Evolutionary conservation across 768 basidiomycete genomes (phyloP).

Genomic region (Lyophyllum shimeji): DNA sequence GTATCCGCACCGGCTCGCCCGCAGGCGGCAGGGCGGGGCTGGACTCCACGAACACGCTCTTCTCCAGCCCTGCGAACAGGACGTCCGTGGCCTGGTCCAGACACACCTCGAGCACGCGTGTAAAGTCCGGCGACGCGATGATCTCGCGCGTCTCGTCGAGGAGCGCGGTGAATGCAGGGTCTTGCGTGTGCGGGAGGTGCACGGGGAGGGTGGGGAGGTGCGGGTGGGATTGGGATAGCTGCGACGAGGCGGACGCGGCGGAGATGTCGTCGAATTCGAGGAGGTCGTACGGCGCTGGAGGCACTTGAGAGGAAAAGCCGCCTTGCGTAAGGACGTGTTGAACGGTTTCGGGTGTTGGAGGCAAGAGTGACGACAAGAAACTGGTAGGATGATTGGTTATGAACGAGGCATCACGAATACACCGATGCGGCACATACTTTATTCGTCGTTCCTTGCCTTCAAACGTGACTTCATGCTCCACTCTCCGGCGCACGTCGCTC

Average conservation of each 20-base stretch:
- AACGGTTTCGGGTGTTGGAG: conserved; percentile 69
- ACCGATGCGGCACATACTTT: conserved; percentile 36
- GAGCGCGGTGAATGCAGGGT: conserved; percentile 58
- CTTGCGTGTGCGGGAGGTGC: conserved; percentile 26
- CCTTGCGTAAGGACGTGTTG: conserved; percentile 70
- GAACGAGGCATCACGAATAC: background rate
- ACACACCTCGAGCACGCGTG: conserved; percentile 65
- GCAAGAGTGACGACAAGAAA: conserved; percentile 74
- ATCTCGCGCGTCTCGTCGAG: conserved; percentile 68
- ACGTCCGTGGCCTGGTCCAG: conserved; percentile 69
- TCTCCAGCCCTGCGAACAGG: conserved; percentile 62
- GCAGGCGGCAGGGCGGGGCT: conserved; percentile 7
- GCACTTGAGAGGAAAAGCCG: conserved; percentile 40
- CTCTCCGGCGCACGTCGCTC: conserved; percentile 69
- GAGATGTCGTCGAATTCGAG: conserved; percentile 18
- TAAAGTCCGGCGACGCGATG: conserved; percentile 68
- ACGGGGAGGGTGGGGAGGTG: conserved; percentile 10
- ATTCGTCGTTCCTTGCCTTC: conserved; percentile 58
- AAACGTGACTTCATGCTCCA: conserved; percentile 71
- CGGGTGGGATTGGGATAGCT: conserved; percentile 12
- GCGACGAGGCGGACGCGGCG: conserved; percentile 17
- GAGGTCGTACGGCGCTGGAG: conserved; percentile 29
- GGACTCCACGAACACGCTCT: conserved; percentile 53
- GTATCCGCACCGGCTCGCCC: conserved; percentile 49
- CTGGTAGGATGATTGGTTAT: conserved; percentile 29